A percentile compares a stretch with the other conserved stretches of the same genome.
Evolutionary conservation across 805 yeast genomes (phyloP).

Genomic region (Kuraishia piskuri): DNA sequence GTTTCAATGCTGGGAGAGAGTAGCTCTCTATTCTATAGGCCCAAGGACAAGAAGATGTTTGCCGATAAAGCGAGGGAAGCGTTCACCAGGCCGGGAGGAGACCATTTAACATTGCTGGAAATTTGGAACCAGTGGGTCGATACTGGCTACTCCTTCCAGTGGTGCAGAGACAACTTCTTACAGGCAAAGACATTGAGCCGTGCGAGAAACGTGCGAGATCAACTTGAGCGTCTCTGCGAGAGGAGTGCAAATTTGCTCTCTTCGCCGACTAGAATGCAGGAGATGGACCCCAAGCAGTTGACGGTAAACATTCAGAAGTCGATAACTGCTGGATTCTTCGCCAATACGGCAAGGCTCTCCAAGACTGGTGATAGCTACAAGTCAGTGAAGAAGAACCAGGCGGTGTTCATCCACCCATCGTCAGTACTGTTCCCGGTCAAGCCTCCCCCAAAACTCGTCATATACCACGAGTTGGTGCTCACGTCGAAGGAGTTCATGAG

Average conservation of each 20-base stretch:
- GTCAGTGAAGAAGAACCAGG: constrained; percentile 55
- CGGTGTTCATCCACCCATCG: constrained; percentile 82
- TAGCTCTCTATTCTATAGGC: constrained; percentile 59
- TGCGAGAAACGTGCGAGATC: constrained; percentile 64
- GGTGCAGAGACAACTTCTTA: constrained; percentile 82
- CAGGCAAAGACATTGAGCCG: constrained; percentile 68
- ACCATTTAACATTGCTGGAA: constrained; percentile 68
- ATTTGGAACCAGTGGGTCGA: constrained; percentile 73
- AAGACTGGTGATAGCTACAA: constrained; percentile 62
- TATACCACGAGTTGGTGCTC: constrained; percentile 77
- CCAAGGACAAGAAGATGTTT: constrained; percentile 53
- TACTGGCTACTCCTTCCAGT: constrained; percentile 55
- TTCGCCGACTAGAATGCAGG: constrained; percentile 18
- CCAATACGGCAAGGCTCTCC: constrained; percentile 53
- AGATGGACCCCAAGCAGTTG: constrained; percentile 21
- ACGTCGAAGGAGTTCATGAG: constrained; percentile 89
- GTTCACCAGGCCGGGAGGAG: constrained; percentile 54
- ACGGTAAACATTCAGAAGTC: constrained; percentile 37
- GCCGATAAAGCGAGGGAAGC: constrained; percentile 58
- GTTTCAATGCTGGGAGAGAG: constrained; percentile 81
- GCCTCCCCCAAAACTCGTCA: constrained; percentile 66
- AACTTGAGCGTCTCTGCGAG: constrained; percentile 52
- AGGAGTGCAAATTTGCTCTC: constrained; percentile 35
- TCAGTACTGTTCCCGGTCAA: constrained; percentile 54
- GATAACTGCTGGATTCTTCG: constrained; percentile 60